Conservation (phyloP, 78 protist genomes). For the Cyanophora paradoxa region DNA sequence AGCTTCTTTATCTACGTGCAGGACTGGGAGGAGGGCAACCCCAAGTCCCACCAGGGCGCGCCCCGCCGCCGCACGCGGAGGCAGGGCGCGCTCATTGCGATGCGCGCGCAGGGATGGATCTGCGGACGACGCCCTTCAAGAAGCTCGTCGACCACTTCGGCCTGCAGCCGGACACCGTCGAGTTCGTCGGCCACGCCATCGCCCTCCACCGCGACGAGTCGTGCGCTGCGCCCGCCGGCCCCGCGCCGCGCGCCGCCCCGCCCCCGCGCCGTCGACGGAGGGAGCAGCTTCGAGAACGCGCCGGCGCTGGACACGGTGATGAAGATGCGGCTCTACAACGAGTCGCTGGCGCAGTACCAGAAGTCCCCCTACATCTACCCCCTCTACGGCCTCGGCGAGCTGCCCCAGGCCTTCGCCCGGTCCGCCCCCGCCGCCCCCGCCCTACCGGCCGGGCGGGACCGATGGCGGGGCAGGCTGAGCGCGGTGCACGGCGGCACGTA, state of each 20-base stretch:
- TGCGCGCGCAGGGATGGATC: slow-evolving; percentile 42
- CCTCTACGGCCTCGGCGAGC: slow-evolving; percentile 96
- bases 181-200: slow-evolving; percentile 95
- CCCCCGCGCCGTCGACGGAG: too few relatives aligned
- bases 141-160: slow-evolving; percentile 79
- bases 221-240: too few relatives aligned
- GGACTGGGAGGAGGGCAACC: slow-evolving; percentile 62
- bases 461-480: slow-evolving; percentile 56
- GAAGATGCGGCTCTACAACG: slow-evolving; percentile 75
- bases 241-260: too few relatives aligned
- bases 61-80: not conserved
- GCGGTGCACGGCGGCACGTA: slow-evolving; percentile 99
- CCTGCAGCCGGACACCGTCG: slow-evolving; percentile 69
- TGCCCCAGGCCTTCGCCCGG: slow-evolving; percentile 81
- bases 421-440: not conserved
- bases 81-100: not conserved
- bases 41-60: slow-evolving; percentile 60
- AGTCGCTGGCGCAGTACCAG: slow-evolving; percentile 60
- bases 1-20: slow-evolving; percentile 80
- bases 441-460: not conserved
- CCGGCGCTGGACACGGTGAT: slow-evolving; percentile 70
- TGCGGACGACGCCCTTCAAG: slow-evolving; percentile 44
- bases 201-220: slow-evolving; percentile 82
- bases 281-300: too few relatives aligned
- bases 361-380: slow-evolving; percentile 97